A percentile compares a stretch with the other conserved stretches of the same genome.
Conservation (phyloP, 2,329 filamentous ascomycete species). For the Fusarium cicatricum region DNA sequence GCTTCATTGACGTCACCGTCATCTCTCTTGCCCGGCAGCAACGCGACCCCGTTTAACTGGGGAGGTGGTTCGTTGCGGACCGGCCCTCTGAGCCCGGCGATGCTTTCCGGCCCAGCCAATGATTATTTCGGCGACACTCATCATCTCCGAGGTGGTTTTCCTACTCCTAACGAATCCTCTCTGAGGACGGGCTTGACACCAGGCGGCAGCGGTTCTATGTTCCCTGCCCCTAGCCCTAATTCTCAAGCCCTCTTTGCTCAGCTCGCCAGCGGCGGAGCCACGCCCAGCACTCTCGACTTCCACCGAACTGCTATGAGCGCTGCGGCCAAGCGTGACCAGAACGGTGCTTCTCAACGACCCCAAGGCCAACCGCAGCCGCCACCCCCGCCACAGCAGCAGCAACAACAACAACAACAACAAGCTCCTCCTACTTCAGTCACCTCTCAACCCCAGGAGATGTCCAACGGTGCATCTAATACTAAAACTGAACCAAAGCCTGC, state of each 20-base stretch:
- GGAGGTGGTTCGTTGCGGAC: slow-evolving; percentile 83
- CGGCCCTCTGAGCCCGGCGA: slow-evolving; percentile 93
- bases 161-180: slow-evolving; percentile 96
- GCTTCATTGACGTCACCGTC: slow-evolving; percentile 91
- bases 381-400: slow-evolving; percentile 22
- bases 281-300: slow-evolving; percentile 91
- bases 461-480: slow-evolving; percentile 50
- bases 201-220: slow-evolving; percentile 96
- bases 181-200: slow-evolving; percentile 91
- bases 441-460: slow-evolving; percentile 64
- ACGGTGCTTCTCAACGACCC: slow-evolving; percentile 44
- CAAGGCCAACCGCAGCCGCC: slow-evolving; percentile 50
- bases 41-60: slow-evolving; percentile 81
- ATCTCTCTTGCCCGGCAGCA: slow-evolving; percentile 77
- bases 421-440: slow-evolving; percentile 44
- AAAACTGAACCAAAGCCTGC: slow-evolving; percentile 61
- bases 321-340: slow-evolving; percentile 67
- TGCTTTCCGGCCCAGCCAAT: slow-evolving; percentile 86
- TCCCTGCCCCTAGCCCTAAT: slow-evolving; percentile 88
- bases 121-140: slow-evolving; percentile 90
- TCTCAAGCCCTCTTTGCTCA: slow-evolving; percentile 84
- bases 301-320: slow-evolving; percentile 90
- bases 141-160: slow-evolving; percentile 82
- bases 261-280: slow-evolving; percentile 81
- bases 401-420: slow-evolving; percentile 40